Base-by-base conservation (phyloP, 768 basidiomycete genomes). In the Phylloporus sp. region DNA sequence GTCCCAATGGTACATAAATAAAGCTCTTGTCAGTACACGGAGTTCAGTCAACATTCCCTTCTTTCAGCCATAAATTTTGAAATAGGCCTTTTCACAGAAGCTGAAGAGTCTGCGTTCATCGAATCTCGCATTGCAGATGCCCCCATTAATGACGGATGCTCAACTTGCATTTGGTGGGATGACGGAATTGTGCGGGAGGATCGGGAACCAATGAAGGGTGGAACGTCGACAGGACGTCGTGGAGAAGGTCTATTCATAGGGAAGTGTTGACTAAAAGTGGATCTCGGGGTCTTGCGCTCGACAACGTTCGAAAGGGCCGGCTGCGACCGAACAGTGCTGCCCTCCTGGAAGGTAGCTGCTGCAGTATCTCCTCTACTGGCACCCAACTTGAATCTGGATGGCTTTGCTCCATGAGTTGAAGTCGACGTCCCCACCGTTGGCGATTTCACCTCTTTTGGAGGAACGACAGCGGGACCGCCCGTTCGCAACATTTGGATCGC, bases 401-500 rank as follows among this genome's bases (percentile, higher is more conserved):
- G 58, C 48, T 74, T 75, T 29, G 66, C 62, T 41, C 61, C 70
- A 40, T 4, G 38, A 28, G 31, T 9, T 27, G 45, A 4, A 23
- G 24, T 34, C 31, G 48, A 43, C 17, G 41, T 22, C 17, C 13
- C 37, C 29, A 9, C 23, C 6, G 22, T 33, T 38, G 45, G 15
- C 6, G 46, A 31, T 24, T 44, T 42, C 14, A 26, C n/a, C 2
- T 22, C n/a, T 18, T 9, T 11, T 10, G 34, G 46, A 39, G 39
- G 9, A 20, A 28, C 4, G 18, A 27, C 6, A 26, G 20, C 31
- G 23, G 53, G 38, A 43, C 73, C 68, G 20, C 78, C 78, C 52
- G 71, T 73, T 49, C 64, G 70, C 40, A 83, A 54, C 36, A 81
- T 69, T 18, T 78, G 74, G 23, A 79, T 56, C 8, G 79, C 63